Evolutionary conservation across 2,329 filamentous ascomycete species (phyloP).

Genomic region (Microcyclospora pomicola): DNA sequence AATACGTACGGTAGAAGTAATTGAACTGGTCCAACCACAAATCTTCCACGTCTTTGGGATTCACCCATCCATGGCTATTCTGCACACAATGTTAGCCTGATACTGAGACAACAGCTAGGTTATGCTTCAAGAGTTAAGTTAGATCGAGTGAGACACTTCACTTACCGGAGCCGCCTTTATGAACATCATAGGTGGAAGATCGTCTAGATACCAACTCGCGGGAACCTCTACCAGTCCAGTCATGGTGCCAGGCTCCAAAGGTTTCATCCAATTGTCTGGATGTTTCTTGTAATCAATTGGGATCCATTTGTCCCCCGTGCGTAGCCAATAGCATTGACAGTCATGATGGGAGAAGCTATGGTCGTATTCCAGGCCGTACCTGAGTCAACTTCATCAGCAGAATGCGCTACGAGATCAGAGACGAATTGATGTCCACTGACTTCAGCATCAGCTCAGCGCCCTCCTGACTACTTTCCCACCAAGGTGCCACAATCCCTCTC

Average conservation of each 20-base stretch:
- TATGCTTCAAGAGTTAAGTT: no score
- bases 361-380: constrained; percentile 57
- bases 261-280: constrained; percentile 50
- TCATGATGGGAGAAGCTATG: constrained; percentile 55
- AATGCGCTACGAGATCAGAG: no score
- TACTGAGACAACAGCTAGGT: no score
- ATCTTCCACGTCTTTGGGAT: constrained; percentile 46
- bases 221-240: constrained; percentile 56
- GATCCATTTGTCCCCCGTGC: constrained; percentile 51
- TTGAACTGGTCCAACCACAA: constrained; percentile 55
- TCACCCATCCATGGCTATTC: constrained; percentile 50
- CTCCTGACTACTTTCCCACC: constrained; percentile 60
- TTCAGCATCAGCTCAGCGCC: constrained; percentile 48
- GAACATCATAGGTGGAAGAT: constrained; percentile 57
- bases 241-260: constrained; percentile 42
- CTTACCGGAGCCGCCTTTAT: constrained; percentile 41
- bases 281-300: constrained; percentile 54
- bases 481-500: constrained; percentile 58
- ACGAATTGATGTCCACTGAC: no score
- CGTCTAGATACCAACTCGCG: constrained; percentile 44
- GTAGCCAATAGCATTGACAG: constrained; percentile 49
- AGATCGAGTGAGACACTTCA: no score
- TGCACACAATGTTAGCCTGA: constrained; percentile 15
- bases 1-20: constrained; percentile 49
- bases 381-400: constrained; percentile 8